phyloP scores from a whole-genome alignment of 2,329 filamentous ascomycete genomes.

The Epichloe aotearoae region DNA sequence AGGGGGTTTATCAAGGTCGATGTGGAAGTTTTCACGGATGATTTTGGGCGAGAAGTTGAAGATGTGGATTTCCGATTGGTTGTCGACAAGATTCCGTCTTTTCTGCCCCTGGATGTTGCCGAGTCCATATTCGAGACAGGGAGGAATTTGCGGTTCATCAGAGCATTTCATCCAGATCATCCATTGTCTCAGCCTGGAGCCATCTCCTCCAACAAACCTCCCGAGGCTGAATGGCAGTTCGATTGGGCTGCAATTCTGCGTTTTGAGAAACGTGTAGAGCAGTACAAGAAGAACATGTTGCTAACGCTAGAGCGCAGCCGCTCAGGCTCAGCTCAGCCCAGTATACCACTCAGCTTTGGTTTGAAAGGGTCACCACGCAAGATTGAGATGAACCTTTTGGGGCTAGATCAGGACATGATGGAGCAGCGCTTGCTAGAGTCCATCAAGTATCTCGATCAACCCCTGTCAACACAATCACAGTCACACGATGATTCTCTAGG shows the following conservation, averaged over 20 bases:
- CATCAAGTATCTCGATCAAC: constrained; percentile 30
- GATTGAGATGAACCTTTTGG: constrained; percentile 31
- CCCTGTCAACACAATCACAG: constrained; percentile 10
- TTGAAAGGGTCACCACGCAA: constrained; percentile 5
- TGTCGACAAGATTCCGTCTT: constrained; percentile 52
- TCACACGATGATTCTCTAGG: constrained; percentile 24
- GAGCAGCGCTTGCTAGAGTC: constrained; percentile 36
- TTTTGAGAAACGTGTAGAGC: constrained; percentile 44
- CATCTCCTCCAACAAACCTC: constrained; percentile 34
- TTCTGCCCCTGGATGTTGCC: constrained; percentile 57
- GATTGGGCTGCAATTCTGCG: constrained; percentile 55
- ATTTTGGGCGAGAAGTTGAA: constrained; percentile 42
- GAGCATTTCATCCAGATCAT: constrained; percentile 57
- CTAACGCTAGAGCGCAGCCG: constrained; percentile 11
- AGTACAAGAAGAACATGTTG: constrained; percentile 20
- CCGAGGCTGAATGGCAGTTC: constrained; percentile 54
- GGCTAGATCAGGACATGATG: constrained; percentile 32
- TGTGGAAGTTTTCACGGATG: constrained; percentile 40
- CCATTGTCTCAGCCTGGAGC: constrained; percentile 45
- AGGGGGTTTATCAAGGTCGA: constrained; percentile 50
- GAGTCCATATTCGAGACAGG: constrained; percentile 68
- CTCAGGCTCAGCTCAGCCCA: not conserved
- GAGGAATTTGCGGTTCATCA: constrained; percentile 60
- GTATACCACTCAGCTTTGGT: not conserved
- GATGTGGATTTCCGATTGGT: constrained; percentile 52